Conservation (phyloP, 2,329 filamentous ascomycete genomes). For the Venturia asperata region DNA sequence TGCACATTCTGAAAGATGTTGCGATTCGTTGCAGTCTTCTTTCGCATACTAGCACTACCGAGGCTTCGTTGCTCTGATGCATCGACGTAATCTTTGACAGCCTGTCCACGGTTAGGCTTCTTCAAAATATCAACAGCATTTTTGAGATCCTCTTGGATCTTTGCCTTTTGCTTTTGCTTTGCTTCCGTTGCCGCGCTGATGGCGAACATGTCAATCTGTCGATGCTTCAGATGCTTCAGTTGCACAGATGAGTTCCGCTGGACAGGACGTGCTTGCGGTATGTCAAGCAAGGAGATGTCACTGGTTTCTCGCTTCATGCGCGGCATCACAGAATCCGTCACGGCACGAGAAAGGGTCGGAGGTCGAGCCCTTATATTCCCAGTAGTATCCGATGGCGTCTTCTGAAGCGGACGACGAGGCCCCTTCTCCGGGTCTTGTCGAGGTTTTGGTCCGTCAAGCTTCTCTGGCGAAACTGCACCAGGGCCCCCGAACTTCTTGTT, state of each 20-base stretch:
- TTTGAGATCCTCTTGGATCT: conserved; percentile 62
- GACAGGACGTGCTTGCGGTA: conserved; percentile 34
- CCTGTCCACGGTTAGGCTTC: conserved; percentile 67
- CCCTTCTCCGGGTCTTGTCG: conserved; percentile 39
- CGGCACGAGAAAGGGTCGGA: conserved; percentile 61
- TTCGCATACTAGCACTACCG: conserved; percentile 7
- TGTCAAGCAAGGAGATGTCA: conserved; percentile 49
- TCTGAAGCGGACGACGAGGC: conserved; percentile 43
- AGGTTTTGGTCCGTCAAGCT: conserved; percentile 34
- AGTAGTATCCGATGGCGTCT: conserved; percentile 44
- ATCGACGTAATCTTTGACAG: conserved; percentile 59
- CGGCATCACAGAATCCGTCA: conserved; percentile 50
- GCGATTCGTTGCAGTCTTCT: conserved; percentile 24
- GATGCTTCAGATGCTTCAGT: conserved; percentile 41
- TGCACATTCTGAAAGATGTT: conserved; percentile 28
- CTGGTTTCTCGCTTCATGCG: conserved; percentile 63
- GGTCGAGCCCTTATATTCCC: conserved; percentile 42
- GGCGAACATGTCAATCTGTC: conserved; percentile 50
- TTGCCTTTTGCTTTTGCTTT: conserved; percentile 58
- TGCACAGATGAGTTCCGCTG: conserved; percentile 34
- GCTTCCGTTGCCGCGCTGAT: conserved; percentile 47
- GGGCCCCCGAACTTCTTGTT: conserved; percentile 73
- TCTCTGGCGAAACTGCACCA: conserved; percentile 50
- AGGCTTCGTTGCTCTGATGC: conserved; percentile 53
- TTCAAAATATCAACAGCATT: conserved; percentile 67